Conservation (phyloP, 345 rosid genomes). For the Ceriops zippeliana region DNA sequence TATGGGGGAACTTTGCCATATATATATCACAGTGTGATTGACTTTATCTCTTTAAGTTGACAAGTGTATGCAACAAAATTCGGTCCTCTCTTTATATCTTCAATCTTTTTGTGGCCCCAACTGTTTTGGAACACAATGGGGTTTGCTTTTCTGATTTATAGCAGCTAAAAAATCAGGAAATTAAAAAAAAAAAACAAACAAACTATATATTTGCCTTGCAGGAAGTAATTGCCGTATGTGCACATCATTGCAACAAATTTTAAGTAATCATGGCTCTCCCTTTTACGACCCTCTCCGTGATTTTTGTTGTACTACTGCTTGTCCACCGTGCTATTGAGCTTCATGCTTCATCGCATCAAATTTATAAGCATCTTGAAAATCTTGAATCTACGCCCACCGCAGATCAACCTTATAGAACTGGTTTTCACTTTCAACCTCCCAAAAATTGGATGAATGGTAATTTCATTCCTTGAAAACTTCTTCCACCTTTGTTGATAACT, state of each 20-base stretch:
- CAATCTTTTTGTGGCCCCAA: too few relatives aligned
- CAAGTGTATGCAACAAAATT: too few relatives aligned
- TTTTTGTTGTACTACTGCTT: slow-evolving; percentile 36
- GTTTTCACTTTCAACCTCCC: slow-evolving; percentile 66
- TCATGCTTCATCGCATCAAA: slow-evolving; percentile 56
- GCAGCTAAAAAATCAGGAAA: too few relatives aligned
- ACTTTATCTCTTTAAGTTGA: too few relatives aligned
- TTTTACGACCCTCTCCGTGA: slow-evolving; percentile 21
- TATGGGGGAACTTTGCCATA: too few relatives aligned
- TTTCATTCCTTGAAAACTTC: background rate
- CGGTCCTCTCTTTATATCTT: too few relatives aligned
- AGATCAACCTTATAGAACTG: slow-evolving; percentile 61
- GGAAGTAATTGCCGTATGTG: background rate
- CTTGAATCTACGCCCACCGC: slow-evolving; percentile 15
- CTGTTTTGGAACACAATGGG: too few relatives aligned
- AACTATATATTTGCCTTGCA: too few relatives aligned
- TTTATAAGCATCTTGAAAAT: slow-evolving; percentile 27
- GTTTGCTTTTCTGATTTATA: too few relatives aligned
- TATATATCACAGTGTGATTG: too few relatives aligned
- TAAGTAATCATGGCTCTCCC: slow-evolving; percentile 15
- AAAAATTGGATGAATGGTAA: slow-evolving; percentile 81
- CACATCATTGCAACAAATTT: background rate
- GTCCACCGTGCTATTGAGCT: slow-evolving; percentile 37
- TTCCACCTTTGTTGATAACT: background rate
- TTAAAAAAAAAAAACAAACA: too few relatives aligned